A percentile compares a stretch with the other conserved stretches of the same genome.
These are phyloP conservation scores for Dalbergia cultrata DNA, from an alignment of 306 rosid genomes.

Conservation along the genomic window DNA sequence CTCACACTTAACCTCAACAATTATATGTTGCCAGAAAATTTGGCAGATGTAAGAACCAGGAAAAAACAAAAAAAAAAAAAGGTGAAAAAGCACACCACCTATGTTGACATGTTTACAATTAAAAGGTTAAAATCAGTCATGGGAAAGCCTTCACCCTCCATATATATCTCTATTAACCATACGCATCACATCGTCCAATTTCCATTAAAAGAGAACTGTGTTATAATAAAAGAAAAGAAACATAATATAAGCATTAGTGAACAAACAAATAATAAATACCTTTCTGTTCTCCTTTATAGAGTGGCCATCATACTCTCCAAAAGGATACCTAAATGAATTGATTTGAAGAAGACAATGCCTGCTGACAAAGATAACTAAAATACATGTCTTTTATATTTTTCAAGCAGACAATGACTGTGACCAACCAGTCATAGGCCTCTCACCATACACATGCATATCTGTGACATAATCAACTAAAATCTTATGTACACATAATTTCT, in stretches of 20 bases:
- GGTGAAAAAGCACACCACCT: neutral
- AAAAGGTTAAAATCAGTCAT: neutral
- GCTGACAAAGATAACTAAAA: too few relatives aligned
- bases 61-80: too few relatives aligned
- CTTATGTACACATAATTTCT: too few relatives aligned
- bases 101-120: neutral
- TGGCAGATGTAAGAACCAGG: neutral
- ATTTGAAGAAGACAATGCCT: too few relatives aligned
- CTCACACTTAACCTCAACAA: too few relatives aligned
- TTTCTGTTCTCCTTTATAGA: slow-evolving; percentile 68
- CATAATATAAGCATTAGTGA: neutral
- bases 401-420: too few relatives aligned
- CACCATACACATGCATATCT: too few relatives aligned
- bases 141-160: neutral
- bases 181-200: slow-evolving; percentile 19
- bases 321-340: too few relatives aligned
- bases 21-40: slow-evolving; percentile 1
- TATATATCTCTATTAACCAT: neutral
- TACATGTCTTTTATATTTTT: too few relatives aligned
- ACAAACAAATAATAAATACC: slow-evolving; percentile 41
- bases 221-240: neutral
- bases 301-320: slow-evolving; percentile 79
- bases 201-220: neutral
- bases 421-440: too few relatives aligned
- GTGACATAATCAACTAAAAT: too few relatives aligned